Evolutionary conservation across 148 eudicot species (phyloP).

Genomic region (Silene latifolia): DNA sequence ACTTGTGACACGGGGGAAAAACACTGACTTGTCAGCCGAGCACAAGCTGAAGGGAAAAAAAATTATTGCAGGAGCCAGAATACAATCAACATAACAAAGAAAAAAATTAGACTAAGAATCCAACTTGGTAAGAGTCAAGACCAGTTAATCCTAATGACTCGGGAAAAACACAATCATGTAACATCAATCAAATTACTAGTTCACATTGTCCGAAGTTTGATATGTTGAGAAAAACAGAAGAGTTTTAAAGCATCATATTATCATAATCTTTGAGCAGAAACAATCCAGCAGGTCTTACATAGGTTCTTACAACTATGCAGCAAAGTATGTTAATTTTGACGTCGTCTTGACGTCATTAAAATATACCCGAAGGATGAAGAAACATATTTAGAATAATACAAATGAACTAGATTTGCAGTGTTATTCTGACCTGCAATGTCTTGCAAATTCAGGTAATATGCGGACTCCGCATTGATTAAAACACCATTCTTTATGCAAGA

Average conservation of each 20-base stretch:
- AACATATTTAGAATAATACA: too few species aligned
- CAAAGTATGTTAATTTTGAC: too few species aligned
- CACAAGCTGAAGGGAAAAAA: conserved; percentile 91
- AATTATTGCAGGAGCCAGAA: conserved; percentile 85
- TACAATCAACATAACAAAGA: conserved; percentile 9
- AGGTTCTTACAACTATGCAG: too few species aligned
- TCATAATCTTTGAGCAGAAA: neutral
- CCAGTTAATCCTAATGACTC: neutral
- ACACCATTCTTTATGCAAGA: neutral
- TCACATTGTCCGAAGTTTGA: neutral
- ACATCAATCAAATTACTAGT: neutral
- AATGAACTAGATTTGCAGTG: too few species aligned
- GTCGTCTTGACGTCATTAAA: too few species aligned
- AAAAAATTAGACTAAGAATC: neutral
- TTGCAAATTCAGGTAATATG: neutral
- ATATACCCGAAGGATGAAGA: too few species aligned
- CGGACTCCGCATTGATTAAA: too few species aligned
- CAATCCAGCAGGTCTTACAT: neutral
- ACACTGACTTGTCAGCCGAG: conserved; percentile 71
- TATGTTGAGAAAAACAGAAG: conserved; percentile 6
- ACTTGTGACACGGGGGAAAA: conserved; percentile 1
- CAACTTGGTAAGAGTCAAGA: neutral
- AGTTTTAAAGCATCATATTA: neutral
- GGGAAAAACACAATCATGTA: neutral
- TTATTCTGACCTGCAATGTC: too few species aligned